Percentiles rank a stretch among this genome's conserved stretches.
Evolutionary conservation across 495 filamentous ascomycete genomes (phyloP).

Genomic region (Choiromyces venosus): DNA sequence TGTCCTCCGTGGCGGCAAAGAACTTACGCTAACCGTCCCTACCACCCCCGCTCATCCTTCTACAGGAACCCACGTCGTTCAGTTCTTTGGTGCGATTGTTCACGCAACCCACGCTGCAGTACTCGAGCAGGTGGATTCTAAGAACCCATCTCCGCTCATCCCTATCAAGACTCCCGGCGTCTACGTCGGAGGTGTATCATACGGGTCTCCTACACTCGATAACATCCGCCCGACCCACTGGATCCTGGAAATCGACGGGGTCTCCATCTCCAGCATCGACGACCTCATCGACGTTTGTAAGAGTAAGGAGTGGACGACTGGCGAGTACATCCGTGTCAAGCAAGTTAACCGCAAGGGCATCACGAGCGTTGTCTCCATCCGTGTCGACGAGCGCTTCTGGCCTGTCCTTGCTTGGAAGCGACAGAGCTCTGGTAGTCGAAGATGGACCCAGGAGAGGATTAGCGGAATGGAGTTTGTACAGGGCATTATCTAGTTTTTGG

Average conservation of each 20-base stretch:
- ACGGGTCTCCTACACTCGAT: slow-evolving; percentile 41
- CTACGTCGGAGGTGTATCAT: slow-evolving; percentile 43
- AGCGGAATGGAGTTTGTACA: slow-evolving; percentile 38
- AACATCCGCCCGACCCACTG: slow-evolving; percentile 42
- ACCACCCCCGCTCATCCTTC: slow-evolving; percentile 35
- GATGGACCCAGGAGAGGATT: slow-evolving; percentile 34
- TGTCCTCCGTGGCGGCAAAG: slow-evolving; percentile 40
- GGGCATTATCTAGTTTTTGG: slow-evolving; percentile 25
- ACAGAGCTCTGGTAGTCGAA: slow-evolving; percentile 24
- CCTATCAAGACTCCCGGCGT: slow-evolving; percentile 34
- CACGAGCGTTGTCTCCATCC: slow-evolving; percentile 38
- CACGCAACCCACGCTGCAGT: slow-evolving; percentile 41
- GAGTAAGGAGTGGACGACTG: slow-evolving; percentile 38
- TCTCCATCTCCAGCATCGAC: slow-evolving; percentile 28
- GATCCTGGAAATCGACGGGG: slow-evolving; percentile 40
- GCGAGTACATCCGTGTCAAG: slow-evolving; percentile 40
- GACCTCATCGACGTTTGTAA: slow-evolving; percentile 35
- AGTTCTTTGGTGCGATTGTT: slow-evolving; percentile 42
- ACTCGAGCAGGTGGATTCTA: slow-evolving; percentile 36
- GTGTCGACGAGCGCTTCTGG: slow-evolving; percentile 40
- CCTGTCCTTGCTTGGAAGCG: slow-evolving; percentile 36
- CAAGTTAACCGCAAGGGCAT: slow-evolving; percentile 42
- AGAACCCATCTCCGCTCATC: slow-evolving; percentile 32
- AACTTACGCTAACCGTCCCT: slow-evolving; percentile 39
- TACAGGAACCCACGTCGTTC: slow-evolving; percentile 35